These are phyloP conservation scores for Lactifluus pinguis DNA, from an alignment of 768 basidiomycete species.

Conservation along the genomic window DNA sequence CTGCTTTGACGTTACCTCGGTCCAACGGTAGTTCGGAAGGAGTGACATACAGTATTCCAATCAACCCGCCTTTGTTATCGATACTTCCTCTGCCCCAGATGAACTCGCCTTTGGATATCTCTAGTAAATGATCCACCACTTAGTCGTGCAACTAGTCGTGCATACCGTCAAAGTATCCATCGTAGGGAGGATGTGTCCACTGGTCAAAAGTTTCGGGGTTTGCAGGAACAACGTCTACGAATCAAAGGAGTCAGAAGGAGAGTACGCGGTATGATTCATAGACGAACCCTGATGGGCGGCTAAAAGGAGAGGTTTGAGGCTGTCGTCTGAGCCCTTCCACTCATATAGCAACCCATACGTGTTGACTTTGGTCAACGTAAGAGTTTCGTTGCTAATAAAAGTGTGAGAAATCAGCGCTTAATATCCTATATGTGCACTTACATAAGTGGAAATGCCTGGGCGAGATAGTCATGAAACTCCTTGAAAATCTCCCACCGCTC, in stretches of 20 bases:
- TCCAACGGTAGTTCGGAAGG: neutral
- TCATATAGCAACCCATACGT: conserved; percentile 53
- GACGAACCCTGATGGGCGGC: conserved; percentile 42
- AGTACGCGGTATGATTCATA: conserved; percentile 18
- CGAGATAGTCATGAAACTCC: conserved; percentile 34
- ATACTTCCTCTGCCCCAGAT: conserved; percentile 30
- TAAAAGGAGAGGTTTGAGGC: conserved; percentile 47
- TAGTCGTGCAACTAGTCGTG: neutral
- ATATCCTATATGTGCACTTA: conserved; percentile 26
- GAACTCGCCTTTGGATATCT: conserved; percentile 18
- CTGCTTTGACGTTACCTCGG: conserved; percentile 13
- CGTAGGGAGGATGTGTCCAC: conserved; percentile 58
- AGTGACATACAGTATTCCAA: conserved; percentile 25
- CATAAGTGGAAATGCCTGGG: conserved; percentile 51
- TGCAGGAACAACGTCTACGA: conserved; percentile 62
- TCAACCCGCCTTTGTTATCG: conserved; percentile 30
- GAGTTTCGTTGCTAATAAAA: conserved; percentile 35
- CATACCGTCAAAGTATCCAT: conserved; percentile 49
- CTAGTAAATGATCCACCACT: neutral
- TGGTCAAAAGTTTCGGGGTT: conserved; percentile 42
- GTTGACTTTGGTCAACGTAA: conserved; percentile 39
- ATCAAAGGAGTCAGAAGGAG: neutral
- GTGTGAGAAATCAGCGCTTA: too few species aligned
- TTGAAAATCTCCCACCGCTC: conserved; percentile 35
- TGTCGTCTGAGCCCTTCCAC: conserved; percentile 44